Percentiles rank a stretch among this genome's conserved stretches.
phyloP scores from a whole-genome alignment of 306 rosid genomes.

The Cucumis hystrix region DNA sequence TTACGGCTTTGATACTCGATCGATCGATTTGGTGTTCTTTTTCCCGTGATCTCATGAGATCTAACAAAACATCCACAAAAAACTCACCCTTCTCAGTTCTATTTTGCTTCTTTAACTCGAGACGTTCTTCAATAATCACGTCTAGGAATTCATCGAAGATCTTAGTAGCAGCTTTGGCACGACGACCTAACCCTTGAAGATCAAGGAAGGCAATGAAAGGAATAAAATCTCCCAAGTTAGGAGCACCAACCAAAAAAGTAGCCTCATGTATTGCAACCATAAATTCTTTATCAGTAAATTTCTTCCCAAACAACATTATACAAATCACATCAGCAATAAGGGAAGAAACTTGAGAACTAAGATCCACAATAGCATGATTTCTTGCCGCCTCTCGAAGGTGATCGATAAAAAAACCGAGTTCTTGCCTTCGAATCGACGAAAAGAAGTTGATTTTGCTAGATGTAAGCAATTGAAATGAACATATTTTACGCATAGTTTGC shows the following conservation, averaged over 20 bases:
- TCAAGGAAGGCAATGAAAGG: slow-evolving; percentile 38
- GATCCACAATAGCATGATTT: slow-evolving; percentile 22
- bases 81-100: neutral
- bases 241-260: slow-evolving; percentile 18
- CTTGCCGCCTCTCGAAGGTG: slow-evolving; percentile 18
- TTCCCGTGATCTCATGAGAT: slow-evolving; percentile 23
- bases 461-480: neutral
- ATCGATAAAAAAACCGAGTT: slow-evolving; percentile 21
- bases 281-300: slow-evolving; percentile 29
- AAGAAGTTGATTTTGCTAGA: slow-evolving; percentile 22
- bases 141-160: slow-evolving; percentile 39
- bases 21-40: slow-evolving; percentile 34
- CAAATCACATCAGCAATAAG: slow-evolving; percentile 28
- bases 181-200: slow-evolving; percentile 35
- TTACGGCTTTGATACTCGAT: slow-evolving; percentile 37
- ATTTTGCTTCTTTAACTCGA: neutral
- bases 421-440: slow-evolving; percentile 38
- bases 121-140: slow-evolving; percentile 25
- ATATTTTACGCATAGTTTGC: neutral
- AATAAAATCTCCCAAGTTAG: slow-evolving; percentile 38
- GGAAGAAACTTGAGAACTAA: slow-evolving; percentile 24
- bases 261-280: slow-evolving; percentile 25
- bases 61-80: slow-evolving; percentile 23
- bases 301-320: slow-evolving; percentile 48
- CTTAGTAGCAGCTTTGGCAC: slow-evolving; percentile 29